Percentiles rank a stretch among this genome's conserved stretches.
phyloP scores from a whole-genome alignment of 129 eudicot species.

The Escallonia herrerae region DNA sequence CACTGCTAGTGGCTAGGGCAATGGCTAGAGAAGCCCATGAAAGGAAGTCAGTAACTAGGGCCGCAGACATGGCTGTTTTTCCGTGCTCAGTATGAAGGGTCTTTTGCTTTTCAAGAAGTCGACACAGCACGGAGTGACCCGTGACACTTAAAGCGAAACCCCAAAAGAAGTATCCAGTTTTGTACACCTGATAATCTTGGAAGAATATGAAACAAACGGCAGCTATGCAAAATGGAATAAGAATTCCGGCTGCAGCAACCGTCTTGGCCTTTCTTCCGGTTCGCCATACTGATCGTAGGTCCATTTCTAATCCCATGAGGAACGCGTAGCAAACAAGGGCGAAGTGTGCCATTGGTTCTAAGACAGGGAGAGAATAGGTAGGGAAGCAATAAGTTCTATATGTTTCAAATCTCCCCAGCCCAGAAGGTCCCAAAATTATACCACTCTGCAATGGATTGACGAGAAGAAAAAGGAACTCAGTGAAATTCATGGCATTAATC shows the following conservation, averaged over 20 bases:
- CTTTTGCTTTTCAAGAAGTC: conserved; percentile 27
- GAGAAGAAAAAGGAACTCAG: too few species aligned
- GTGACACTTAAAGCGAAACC: conserved; percentile 32
- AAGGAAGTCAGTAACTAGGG: conserved; percentile 24
- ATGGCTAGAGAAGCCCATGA: conserved; percentile 29
- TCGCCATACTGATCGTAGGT: conserved; percentile 23
- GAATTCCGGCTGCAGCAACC: conserved; percentile 14
- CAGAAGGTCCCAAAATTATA: conserved; percentile 35
- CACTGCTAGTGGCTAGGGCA: conserved; percentile 10
- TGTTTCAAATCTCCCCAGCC: conserved; percentile 16
- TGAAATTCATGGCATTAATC: too few species aligned
- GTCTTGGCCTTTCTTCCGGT: conserved; percentile 22
- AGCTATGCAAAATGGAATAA: conserved; percentile 30
- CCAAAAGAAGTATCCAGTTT: conserved; percentile 23
- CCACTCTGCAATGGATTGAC: conserved; percentile 22
- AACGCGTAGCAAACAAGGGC: conserved; percentile 40
- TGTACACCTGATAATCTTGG: neutral
- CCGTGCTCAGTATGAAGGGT: conserved; percentile 39
- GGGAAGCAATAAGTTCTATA: conserved; percentile 24
- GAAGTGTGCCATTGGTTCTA: conserved; percentile 50
- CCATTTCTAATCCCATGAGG: conserved; percentile 40
- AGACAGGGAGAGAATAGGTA: conserved; percentile 16
- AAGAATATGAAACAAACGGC: conserved; percentile 5
- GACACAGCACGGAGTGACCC: conserved; percentile 24
- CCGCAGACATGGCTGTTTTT: conserved; percentile 24